Conservation (phyloP, 805 yeast genomes). For the Zygoascus flipseniorum region DNA sequence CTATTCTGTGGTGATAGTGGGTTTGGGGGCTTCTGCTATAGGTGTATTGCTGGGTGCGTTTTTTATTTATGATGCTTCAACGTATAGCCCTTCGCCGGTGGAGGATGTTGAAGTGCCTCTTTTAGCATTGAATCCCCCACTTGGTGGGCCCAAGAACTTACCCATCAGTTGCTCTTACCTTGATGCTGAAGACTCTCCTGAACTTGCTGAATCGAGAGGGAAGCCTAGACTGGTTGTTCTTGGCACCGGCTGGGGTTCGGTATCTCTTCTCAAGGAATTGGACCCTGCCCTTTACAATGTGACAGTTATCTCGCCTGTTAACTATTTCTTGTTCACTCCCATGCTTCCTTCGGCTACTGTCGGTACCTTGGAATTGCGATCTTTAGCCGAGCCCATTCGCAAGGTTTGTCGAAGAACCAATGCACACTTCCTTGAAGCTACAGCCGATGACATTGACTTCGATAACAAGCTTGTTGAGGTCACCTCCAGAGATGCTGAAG, state of each 20-base stretch:
- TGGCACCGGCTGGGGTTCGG: conserved; percentile 71
- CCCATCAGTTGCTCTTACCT: conserved; percentile 50
- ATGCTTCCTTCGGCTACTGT: conserved; percentile 63
- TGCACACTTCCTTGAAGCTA: conserved; percentile 58
- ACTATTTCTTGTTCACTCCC: conserved; percentile 63
- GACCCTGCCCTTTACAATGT: conserved; percentile 51
- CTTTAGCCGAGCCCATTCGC: conserved; percentile 57
- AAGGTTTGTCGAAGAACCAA: conserved; percentile 42
- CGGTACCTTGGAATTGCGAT: conserved; percentile 58
- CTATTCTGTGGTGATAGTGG: conserved; percentile 14
- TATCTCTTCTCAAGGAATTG: conserved; percentile 45
- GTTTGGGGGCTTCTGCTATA: conserved; percentile 12
- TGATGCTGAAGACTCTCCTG: conserved; percentile 47
- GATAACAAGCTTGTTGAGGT: conserved; percentile 51
- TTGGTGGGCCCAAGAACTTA: conserved; percentile 65
- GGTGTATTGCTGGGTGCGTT: conserved; percentile 34
- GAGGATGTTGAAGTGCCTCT: conserved; percentile 42
- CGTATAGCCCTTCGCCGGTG: conserved; percentile 35
- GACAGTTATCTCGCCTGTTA: conserved; percentile 59
- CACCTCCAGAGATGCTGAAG: conserved; percentile 26
- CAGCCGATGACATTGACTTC: conserved; percentile 51
- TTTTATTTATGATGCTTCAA: conserved; percentile 58
- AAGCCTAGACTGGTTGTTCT: conserved; percentile 53
- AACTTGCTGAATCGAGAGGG: conserved; percentile 14
- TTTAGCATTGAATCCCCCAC: conserved; percentile 44